Evolutionary conservation across 257 asterid genomes (phyloP).

Genomic region (Echites panduratus): DNA sequence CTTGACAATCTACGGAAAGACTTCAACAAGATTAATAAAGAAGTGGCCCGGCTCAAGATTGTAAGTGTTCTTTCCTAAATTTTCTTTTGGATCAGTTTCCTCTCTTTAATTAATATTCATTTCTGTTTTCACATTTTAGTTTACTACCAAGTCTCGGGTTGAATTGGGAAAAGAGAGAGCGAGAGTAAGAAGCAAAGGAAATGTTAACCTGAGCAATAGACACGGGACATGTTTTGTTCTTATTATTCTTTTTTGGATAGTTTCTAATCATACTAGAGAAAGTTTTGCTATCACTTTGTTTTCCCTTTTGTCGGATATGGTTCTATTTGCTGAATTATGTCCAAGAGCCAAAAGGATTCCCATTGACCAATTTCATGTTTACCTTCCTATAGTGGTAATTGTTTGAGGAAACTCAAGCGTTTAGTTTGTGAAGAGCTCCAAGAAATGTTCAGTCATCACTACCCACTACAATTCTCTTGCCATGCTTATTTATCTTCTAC

Average conservation of each 20-base stretch:
- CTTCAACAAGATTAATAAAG: constrained; percentile 62
- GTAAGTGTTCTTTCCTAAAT: constrained; percentile 35
- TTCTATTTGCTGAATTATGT: neutral
- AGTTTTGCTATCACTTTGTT: neutral
- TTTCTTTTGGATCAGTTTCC: neutral
- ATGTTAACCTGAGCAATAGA: neutral
- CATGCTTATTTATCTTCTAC: neutral
- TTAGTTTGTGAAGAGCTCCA: neutral
- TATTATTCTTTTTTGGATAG: neutral
- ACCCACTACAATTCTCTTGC: neutral
- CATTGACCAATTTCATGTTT: neutral
- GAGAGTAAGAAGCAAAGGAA: neutral
- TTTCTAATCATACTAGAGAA: neutral
- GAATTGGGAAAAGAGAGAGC: neutral
- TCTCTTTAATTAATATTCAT: neutral
- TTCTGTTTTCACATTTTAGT: neutral
- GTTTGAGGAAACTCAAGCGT: neutral
- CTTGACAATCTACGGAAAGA: constrained; percentile 68
- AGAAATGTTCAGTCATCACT: neutral
- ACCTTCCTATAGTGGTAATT: neutral
- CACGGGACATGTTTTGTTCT: neutral
- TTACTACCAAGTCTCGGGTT: neutral
- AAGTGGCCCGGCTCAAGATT: constrained; percentile 65
- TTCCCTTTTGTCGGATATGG: neutral
- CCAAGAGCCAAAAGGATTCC: neutral